Evolutionary conservation across 2,329 filamentous ascomycete genomes (phyloP), one percentile per base, ranked within the genome.

Genomic region (Penicillium sp.): DNA sequence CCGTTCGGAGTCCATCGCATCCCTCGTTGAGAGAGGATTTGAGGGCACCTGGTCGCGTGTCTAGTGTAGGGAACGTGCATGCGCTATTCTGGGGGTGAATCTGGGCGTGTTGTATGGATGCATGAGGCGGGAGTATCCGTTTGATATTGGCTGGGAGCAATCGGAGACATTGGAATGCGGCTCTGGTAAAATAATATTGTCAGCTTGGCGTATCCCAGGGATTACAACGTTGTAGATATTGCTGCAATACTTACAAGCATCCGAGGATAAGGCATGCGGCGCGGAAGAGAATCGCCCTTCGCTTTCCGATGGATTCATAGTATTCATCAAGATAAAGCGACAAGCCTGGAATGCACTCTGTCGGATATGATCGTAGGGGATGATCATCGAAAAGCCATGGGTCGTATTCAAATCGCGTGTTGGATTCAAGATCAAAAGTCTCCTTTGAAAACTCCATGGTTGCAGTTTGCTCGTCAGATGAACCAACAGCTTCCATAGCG

Each of bases 361-460:
- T 66, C 25, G 71, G 72, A 62, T 71, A 60, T 1, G 68, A 69
- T 19, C 72, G 71, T 9, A 73, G 67, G 8, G 71, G 71, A 53
- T 75, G 72, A 27, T 74, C 72, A 17, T 74, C 70, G 1, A 73
- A 57, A 19, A 75, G 49, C 60, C 66, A 68, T 33, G 57, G 59
- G 27, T 68, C 63, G 48, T 68, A 69, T 49, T 70, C 66, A 39
- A 62, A 57, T n/a, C 19, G 19, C 4, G 21, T 47, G 21, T 47
- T 44, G 1, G 35, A 31, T 33, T 61, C 56, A 23, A 57, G 10
- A 6, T 60, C 59, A 9, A 49, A 3, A 8, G 55, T 35, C 3
- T 56, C 45, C 48, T 62, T 63, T 15, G 31, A 23, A 5, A 15
- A 3, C 3, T 55, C 39, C 39, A 45, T 13, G 2, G 15, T n/a